phyloP scores from a whole-genome alignment of 768 basidiomycete species.

The Mycena galericulata region DNA sequence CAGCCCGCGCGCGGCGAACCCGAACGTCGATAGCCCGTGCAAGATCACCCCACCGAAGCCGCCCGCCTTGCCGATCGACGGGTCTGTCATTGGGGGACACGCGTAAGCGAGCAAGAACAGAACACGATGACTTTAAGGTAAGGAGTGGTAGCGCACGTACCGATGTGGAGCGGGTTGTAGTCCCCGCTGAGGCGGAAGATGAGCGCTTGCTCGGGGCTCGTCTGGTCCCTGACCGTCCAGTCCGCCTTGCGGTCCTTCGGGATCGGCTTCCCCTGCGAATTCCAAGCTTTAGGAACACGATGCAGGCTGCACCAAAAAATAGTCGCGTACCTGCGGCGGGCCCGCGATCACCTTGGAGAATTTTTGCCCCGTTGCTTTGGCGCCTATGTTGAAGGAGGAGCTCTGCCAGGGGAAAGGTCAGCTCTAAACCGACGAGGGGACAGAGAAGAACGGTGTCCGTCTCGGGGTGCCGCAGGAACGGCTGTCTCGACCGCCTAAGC shows the following conservation, averaged over 20 bases:
- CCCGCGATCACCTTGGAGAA: slow-evolving; percentile 72
- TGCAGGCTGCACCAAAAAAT: too few species aligned
- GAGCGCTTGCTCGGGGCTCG: slow-evolving; percentile 74
- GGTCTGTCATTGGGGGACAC: slow-evolving; percentile 66
- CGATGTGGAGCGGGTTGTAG: slow-evolving; percentile 84
- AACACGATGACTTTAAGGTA: too few species aligned
- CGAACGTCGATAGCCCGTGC: slow-evolving; percentile 86
- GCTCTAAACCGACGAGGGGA: neutral
- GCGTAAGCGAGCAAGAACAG: neutral
- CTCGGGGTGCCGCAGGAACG: too few species aligned
- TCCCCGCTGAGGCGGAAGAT: slow-evolving; percentile 82
- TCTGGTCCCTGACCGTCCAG: slow-evolving; percentile 71
- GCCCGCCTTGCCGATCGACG: slow-evolving; percentile 72
- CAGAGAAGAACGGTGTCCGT: too few species aligned
- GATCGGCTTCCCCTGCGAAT: slow-evolving; percentile 68
- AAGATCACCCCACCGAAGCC: slow-evolving; percentile 90
- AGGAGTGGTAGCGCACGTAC: slow-evolving; percentile 53
- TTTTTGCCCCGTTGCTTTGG: slow-evolving; percentile 70
- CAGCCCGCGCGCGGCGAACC: slow-evolving; percentile 84
- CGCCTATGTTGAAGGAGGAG: slow-evolving; percentile 78
- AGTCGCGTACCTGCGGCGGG: slow-evolving; percentile 65
- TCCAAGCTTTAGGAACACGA: too few species aligned
- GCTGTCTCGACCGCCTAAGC: too few species aligned
- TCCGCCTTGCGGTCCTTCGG: slow-evolving; percentile 73
- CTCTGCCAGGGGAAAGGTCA: slow-evolving; percentile 50